phyloP scores from a whole-genome alignment of 352 stramenopile species.

The Globisporangium echinulatum region DNA sequence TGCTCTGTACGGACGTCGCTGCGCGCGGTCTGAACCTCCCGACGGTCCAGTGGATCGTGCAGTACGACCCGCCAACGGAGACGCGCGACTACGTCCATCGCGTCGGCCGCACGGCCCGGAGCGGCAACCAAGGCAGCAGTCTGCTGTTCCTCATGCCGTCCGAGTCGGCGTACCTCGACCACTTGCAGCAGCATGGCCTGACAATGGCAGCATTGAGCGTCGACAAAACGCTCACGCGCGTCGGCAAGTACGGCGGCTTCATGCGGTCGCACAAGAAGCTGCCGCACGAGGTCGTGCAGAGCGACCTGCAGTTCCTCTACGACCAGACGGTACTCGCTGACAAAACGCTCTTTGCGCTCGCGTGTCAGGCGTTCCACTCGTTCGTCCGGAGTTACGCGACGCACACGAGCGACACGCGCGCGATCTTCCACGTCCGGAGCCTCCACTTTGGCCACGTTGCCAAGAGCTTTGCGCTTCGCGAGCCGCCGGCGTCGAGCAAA shows the following conservation, averaged over 20 bases:
- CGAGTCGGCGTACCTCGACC: conserved; percentile 92
- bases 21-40: conserved; percentile 97
- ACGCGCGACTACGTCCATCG: conserved; percentile 99
- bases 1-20: conserved; percentile 98
- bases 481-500: conserved; percentile 75
- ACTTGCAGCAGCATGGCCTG: conserved; percentile 85
- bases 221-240: conserved; percentile 75
- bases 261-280: conserved; percentile 71
- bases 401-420: conserved; percentile 84
- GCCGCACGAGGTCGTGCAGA: conserved; percentile 71
- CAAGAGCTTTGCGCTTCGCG: conserved; percentile 89
- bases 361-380: conserved; percentile 88
- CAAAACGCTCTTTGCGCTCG: conserved; percentile 78
- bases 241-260: conserved; percentile 52
- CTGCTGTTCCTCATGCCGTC: conserved; percentile 97
- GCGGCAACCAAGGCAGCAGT: conserved; percentile 95
- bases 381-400: conserved; percentile 92
- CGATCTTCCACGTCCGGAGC: conserved; percentile 90
- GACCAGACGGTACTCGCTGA: conserved; percentile 78
- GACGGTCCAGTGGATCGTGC: conserved; percentile 95
- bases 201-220: conserved; percentile 78
- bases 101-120: conserved; percentile 98
- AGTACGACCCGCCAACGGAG: conserved; percentile 98
- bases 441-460: conserved; percentile 93
- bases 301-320: conserved; percentile 80